Evolutionary conservation across 768 basidiomycete species (phyloP).

Genomic region (Psilocybe tampanensis): DNA sequence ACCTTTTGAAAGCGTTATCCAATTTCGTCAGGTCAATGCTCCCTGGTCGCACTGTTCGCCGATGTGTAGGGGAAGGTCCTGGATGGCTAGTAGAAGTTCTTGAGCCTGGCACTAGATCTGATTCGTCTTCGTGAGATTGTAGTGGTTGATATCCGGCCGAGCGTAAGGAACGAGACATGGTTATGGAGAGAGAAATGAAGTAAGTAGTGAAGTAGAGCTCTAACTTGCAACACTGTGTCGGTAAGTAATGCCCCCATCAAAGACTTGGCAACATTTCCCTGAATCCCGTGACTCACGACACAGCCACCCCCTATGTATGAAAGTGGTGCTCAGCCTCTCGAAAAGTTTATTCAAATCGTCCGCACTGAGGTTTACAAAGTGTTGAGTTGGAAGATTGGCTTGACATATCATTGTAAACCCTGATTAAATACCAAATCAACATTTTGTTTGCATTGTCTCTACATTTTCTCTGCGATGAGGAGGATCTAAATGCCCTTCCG

Average conservation of each 20-base stretch:
- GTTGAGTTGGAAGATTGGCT: too few relatives aligned
- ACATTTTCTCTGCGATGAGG: too few relatives aligned
- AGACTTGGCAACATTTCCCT: constrained; percentile 2
- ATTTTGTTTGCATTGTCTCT: too few relatives aligned
- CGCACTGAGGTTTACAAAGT: too few relatives aligned
- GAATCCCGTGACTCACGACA: background rate
- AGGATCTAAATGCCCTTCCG: background rate
- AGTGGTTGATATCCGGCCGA: constrained; percentile 51
- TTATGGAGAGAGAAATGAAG: background rate
- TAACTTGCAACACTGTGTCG: background rate
- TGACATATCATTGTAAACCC: too few relatives aligned
- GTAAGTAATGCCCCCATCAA: background rate
- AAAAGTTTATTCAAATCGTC: too few relatives aligned
- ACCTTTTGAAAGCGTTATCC: constrained; percentile 85
- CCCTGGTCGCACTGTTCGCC: constrained; percentile 49
- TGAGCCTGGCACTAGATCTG: constrained; percentile 36
- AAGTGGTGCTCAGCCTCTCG: too few relatives aligned
- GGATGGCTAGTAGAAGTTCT: constrained; percentile 25
- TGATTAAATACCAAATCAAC: too few relatives aligned
- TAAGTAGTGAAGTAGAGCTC: background rate
- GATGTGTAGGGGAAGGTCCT: constrained; percentile 23
- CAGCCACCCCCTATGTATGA: background rate
- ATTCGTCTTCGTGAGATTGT: constrained; percentile 40
- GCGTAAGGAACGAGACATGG: constrained; percentile 36
- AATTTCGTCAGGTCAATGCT: constrained; percentile 80